Percentiles rank a stretch among this genome's conserved stretches.
phyloP scores from a whole-genome alignment of 768 basidiomycete genomes.

The Pholiota microspora region DNA sequence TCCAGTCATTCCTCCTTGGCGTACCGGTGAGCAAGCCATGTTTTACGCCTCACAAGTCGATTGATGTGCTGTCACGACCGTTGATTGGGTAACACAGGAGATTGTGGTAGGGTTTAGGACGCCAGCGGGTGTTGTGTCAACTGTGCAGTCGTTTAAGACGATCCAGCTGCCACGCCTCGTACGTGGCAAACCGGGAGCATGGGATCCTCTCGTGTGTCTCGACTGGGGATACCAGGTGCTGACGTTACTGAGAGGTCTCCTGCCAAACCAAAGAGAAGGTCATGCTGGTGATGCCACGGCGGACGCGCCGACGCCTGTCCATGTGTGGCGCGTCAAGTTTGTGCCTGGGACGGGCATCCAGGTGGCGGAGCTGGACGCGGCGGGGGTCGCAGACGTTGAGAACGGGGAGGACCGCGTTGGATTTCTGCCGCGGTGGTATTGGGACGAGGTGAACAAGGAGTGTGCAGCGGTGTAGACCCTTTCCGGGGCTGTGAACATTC shows the following conservation, averaged over 20 bases:
- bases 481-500: slow-evolving; percentile 9
- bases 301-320: not conserved
- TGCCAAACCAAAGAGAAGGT: not conserved
- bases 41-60: not conserved
- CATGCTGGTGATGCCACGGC: not conserved
- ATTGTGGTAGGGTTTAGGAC: slow-evolving; percentile 88
- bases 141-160: slow-evolving; percentile 73
- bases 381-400: slow-evolving; percentile 54
- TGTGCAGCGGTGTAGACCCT: slow-evolving; percentile 6
- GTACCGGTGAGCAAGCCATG: slow-evolving; percentile 61
- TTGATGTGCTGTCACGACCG: not conserved
- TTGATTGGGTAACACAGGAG: slow-evolving; percentile 42
- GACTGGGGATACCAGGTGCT: slow-evolving; percentile 71
- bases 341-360: slow-evolving; percentile 55
- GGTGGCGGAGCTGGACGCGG: slow-evolving; percentile 44
- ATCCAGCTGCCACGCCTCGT: slow-evolving; percentile 76
- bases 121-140: slow-evolving; percentile 63
- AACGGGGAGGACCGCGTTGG: slow-evolving; percentile 73
- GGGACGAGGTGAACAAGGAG: slow-evolving; percentile 33
- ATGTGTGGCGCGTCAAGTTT: slow-evolving; percentile 67
- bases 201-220: slow-evolving; percentile 76
- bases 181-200: slow-evolving; percentile 68
- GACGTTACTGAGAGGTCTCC: slow-evolving; percentile 43
- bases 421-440: slow-evolving; percentile 78
- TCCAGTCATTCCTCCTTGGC: slow-evolving; percentile 88